phyloP scores from a whole-genome alignment of 2,329 filamentous ascomycete species.

The Pseudocercospora macadamiae region DNA sequence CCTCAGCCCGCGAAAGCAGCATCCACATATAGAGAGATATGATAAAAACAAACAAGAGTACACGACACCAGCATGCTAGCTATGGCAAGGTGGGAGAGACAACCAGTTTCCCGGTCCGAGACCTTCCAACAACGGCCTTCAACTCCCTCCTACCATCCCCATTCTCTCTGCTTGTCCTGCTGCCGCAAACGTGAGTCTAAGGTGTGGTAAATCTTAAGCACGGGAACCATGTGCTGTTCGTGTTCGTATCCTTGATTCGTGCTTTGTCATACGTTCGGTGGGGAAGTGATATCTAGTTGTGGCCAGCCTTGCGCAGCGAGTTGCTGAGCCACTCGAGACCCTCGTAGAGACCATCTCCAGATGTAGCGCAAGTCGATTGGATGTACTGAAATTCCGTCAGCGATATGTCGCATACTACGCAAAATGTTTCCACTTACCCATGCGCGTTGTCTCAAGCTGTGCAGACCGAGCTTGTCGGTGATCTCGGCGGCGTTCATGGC shows the following conservation, averaged over 20 bases:
- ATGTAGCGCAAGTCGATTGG: conserved; percentile 98
- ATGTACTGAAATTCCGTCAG: conserved; percentile 69
- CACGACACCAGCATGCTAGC: conserved; percentile 28
- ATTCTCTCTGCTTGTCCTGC: conserved; percentile 30
- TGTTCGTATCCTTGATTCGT: conserved; percentile 22
- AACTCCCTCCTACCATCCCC: conserved; percentile 10
- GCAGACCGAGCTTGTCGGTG: conserved; percentile 99
- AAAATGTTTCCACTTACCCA: conserved; percentile 86
- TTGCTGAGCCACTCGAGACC: conserved; percentile 73
- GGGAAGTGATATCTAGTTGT: conserved; percentile 44
- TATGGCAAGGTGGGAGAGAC: conserved; percentile 25
- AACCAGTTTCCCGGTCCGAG: conserved; percentile 10
- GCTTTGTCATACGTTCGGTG: conserved; percentile 29
- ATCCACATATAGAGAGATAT: conserved; percentile 13
- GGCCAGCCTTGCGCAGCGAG: conserved; percentile 57
- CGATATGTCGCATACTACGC: not conserved
- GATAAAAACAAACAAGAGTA: conserved; percentile 19
- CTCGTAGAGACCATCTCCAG: conserved; percentile 98
- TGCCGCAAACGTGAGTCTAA: conserved; percentile 32
- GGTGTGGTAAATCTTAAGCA: conserved; percentile 21
- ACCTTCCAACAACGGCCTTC: conserved; percentile 15
- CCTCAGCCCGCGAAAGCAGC: conserved; percentile 24
- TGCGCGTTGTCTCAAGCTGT: conserved; percentile 96
- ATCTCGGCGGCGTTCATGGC: conserved; percentile 99
- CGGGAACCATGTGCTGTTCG: conserved; percentile 26